Conservation (phyloP, 208 protist genomes). For the Porcisia deanei region DNA sequence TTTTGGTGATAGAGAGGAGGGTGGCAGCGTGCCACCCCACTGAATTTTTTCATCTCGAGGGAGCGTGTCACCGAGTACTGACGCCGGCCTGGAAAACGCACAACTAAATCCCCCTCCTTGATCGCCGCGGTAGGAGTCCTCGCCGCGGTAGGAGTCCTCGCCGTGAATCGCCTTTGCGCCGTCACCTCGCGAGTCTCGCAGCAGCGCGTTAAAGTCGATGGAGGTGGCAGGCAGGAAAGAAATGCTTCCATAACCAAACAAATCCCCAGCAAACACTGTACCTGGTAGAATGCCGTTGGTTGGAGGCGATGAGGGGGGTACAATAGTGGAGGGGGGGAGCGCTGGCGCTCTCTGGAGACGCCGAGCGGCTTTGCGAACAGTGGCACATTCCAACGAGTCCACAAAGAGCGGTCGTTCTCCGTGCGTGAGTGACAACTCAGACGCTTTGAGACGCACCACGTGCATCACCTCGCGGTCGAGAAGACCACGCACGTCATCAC, state of each 20-base stretch:
- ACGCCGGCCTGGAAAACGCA: not conserved
- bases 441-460: conserved; percentile 79
- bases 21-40: conserved; percentile 35
- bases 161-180: not conserved
- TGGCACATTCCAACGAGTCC: conserved; percentile 14
- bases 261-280: conserved; percentile 5
- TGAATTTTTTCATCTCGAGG: conserved; percentile 28
- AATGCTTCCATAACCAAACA: conserved; percentile 46
- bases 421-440: conserved; percentile 56
- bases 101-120: not conserved
- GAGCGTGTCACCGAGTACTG: no score
- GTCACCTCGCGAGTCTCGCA: conserved; percentile 17
- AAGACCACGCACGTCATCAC: conserved; percentile 62
- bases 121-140: not conserved
- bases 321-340: conserved; percentile 1
- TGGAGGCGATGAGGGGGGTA: not conserved
- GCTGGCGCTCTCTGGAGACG: not conserved
- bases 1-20: not conserved
- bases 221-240: conserved; percentile 40
- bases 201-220: conserved; percentile 37
- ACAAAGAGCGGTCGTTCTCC: conserved; percentile 23
- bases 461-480: conserved; percentile 74
- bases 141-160: not conserved
- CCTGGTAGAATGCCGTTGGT: not conserved
- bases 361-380: conserved; percentile 8